Base-by-base conservation (phyloP, 176 grass and related monocot genomes). In the Hordeum marinum region DNA sequence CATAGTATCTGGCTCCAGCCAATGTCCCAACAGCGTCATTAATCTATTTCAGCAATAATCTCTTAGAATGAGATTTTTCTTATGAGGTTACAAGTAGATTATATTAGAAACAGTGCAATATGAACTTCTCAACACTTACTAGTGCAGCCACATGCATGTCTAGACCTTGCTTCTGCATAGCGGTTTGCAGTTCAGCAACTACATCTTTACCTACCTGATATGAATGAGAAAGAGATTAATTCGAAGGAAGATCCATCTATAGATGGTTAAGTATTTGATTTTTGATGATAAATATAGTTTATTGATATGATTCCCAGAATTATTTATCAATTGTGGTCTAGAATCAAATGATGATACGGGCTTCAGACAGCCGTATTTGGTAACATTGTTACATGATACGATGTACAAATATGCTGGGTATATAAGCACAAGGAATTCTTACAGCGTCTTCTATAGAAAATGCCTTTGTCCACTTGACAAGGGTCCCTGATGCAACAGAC, bases 401-500 rank as follows among this genome's bases (percentile, higher is more conserved):
- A 70, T 29, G 24, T 43, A 23, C 3, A 82, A 6, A 39, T 21
- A 72, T 9, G 32, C 5, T 15, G 3, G 25, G 21, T 37, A 21
- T 45, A 1, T 20, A 32, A 41, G 64, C 57, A 59, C 20, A 57
- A 76, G 21, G 23, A 87, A 60, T 8, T 46, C 73, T 88, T 95
- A 98, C 96, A 68, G 81, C 93, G 35, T 98, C 96, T 81, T 88
- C 81, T 39, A 95, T 92, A 27, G 85, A 88, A 87, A 95, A 98
- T 78, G 93, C 91, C 63, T 98, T 92, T 77, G 95, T 95, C 96
- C 96, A 95, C 84, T 95, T 95, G 62, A 95, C 88, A 80, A 94
- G 93, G n/a, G 76, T 92, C 21, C 93, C 96, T 1, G 91, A 88
- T 50, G 91, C 77, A 78, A 95, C 36, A 9, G 93, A 98, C 20